A percentile compares a stretch with the other conserved stretches of the same genome.
phyloP scores from a whole-genome alignment of 1,284 basidiomycete species.

The Trichosporon sp. region DNA sequence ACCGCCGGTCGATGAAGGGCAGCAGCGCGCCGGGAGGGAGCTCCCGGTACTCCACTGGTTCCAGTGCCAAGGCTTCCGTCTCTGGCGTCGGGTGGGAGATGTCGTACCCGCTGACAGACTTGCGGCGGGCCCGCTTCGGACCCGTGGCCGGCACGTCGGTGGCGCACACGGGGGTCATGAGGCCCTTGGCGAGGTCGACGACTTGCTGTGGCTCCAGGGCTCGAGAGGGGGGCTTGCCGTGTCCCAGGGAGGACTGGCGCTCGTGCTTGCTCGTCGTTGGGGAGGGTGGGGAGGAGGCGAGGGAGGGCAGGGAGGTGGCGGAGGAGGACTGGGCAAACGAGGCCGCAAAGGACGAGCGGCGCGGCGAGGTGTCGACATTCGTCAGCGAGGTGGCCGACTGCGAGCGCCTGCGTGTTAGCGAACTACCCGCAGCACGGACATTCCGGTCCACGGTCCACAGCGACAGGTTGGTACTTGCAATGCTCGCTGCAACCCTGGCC shows the following conservation, averaged over 20 bases:
- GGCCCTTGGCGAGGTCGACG: slow-evolving; percentile 45
- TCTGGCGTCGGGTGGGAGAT: slow-evolving; percentile 17
- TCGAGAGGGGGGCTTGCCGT: slow-evolving; percentile 27
- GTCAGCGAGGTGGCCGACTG: slow-evolving; percentile 44
- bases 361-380: slow-evolving; percentile 30
- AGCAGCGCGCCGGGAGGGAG: slow-evolving; percentile 52
- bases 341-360: slow-evolving; percentile 26
- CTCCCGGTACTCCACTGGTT: slow-evolving; percentile 56
- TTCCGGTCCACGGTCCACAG: slow-evolving; percentile 31
- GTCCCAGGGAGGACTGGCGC: neutral
- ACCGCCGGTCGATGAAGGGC: slow-evolving; percentile 51
- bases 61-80: slow-evolving; percentile 46
- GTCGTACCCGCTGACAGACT: slow-evolving; percentile 31
- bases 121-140: slow-evolving; percentile 44
- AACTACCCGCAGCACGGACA: neutral
- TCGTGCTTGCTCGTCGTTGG: neutral
- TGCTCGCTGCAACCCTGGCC: too few species aligned
- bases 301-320: slow-evolving; percentile 44
- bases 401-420: slow-evolving; percentile 35
- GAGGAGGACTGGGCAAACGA: slow-evolving; percentile 26
- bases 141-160: slow-evolving; percentile 38
- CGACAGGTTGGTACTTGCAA: too few species aligned
- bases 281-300: slow-evolving; percentile 38
- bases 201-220: slow-evolving; percentile 50
- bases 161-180: slow-evolving; percentile 46